Evolutionary conservation across 2,329 filamentous ascomycete genomes (phyloP).

Genomic region (Chrysosphaeria jannelii): DNA sequence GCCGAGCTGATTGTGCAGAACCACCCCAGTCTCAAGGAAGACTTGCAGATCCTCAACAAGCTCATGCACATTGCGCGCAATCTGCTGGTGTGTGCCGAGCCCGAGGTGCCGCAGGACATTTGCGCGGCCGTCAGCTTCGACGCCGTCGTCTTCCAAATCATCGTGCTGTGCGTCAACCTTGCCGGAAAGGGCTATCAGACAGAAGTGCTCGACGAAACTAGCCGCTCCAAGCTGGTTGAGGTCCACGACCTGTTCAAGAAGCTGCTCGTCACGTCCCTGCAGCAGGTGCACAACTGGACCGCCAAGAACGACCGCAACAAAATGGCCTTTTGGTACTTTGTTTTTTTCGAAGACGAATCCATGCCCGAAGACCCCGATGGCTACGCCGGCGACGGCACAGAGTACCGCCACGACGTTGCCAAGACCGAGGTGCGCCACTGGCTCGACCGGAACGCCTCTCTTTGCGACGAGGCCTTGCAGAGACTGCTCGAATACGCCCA

Average conservation of each 20-base stretch:
- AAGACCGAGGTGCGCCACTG: slow-evolving; percentile 29
- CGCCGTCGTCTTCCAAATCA: slow-evolving; percentile 33
- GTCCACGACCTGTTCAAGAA: slow-evolving; percentile 38
- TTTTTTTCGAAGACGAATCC: slow-evolving; percentile 27
- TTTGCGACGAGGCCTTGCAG: slow-evolving; percentile 22
- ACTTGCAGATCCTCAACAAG: slow-evolving; percentile 31
- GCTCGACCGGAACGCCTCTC: slow-evolving; percentile 27
- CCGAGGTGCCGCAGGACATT: slow-evolving; percentile 33
- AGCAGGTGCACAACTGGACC: slow-evolving; percentile 39
- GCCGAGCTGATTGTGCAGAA: slow-evolving; percentile 32
- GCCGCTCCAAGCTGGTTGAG: slow-evolving; percentile 25
- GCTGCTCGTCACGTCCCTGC: slow-evolving; percentile 30
- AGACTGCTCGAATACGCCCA: slow-evolving; percentile 24
- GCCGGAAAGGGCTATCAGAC: slow-evolving; percentile 37
- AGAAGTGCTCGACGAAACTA: slow-evolving; percentile 26
- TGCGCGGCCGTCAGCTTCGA: slow-evolving; percentile 33
- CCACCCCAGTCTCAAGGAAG: slow-evolving; percentile 26
- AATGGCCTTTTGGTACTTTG: slow-evolving; percentile 37
- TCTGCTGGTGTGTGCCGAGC: slow-evolving; percentile 30
- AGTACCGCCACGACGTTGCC: slow-evolving; percentile 24
- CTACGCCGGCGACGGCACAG: slow-evolving; percentile 18
- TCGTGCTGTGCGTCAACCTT: slow-evolving; percentile 34
- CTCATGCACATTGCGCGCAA: slow-evolving; percentile 36
- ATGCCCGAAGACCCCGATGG: slow-evolving; percentile 19
- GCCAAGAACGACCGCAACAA: slow-evolving; percentile 39